Base-by-base conservation (phyloP, 2,329 filamentous ascomycete genomes). In the Exophiala dermatitidis region DNA sequence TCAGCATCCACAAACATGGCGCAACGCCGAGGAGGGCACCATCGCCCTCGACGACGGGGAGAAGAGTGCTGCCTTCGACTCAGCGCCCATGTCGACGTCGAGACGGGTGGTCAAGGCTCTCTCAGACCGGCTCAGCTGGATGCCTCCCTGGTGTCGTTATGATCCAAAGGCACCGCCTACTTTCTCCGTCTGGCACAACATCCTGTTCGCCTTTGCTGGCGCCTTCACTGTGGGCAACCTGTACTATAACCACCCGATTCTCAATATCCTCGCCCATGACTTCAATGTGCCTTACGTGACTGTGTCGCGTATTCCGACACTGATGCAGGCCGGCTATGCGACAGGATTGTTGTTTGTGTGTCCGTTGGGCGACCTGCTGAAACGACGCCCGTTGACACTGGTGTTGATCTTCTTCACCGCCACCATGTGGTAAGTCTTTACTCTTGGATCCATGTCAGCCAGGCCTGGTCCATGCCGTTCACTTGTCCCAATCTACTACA, bases 311-410 rank as follows among this genome's bases (percentile, higher is more conserved):
- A 82, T 91, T 28, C 86, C 88, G 1, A 91, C 88, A 0, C 71
- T 90, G 41, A 82, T 86, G 68, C 88, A 93, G 67, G 84, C 86
- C 1, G 88, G 88, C 1, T 93, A 93, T 68, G 87, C 86, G 0
- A 75, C 74, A 0, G 87, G 88, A 0, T 66, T 93, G 19, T 69
- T 91, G 10, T 82, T 91, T 57, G 71, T 93, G 6, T 88, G 87
- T 63, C 88, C 88, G 0, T 67, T 90, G 1, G 88, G 86, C 0
- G 88, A 93, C 60, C 62, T 82, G 38, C 66, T 91, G 4, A 77
- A 76, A 30, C 75, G 88, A 28, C 73, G 88, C 37, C 81, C 82
- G 0, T 88, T 61, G 50, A 85, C 90, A 28, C 72, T 90, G 2
- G 68, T 71, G 0, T 71, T 93, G 9, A 77, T 88, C 3, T 76